Evolutionary conservation across 306 rosid species (phyloP).

Genomic region (Sophora flavescens): DNA sequence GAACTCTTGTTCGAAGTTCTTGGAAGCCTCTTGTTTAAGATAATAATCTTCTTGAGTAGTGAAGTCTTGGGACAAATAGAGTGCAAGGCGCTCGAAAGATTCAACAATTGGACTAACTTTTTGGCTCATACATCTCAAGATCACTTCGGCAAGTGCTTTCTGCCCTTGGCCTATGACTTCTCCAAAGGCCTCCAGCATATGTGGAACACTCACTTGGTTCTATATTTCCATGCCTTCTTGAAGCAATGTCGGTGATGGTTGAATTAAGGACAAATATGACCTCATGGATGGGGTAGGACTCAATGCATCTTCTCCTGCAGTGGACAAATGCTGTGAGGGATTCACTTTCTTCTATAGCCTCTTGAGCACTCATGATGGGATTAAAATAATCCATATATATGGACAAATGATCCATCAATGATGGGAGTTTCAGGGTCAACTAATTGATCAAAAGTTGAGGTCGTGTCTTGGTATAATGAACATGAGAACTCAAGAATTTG

Average conservation of each 20-base stretch:
- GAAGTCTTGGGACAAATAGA: slow-evolving; percentile 46
- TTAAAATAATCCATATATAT: slow-evolving; percentile 51
- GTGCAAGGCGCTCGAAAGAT: slow-evolving; percentile 57
- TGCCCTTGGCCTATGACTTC: slow-evolving; percentile 51
- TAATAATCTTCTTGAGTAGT: slow-evolving; percentile 38
- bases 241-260: slow-evolving; percentile 46
- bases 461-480: slow-evolving; percentile 30
- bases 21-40: slow-evolving; percentile 56
- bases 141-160: slow-evolving; percentile 45
- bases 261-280: slow-evolving; percentile 47
- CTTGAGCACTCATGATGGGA: slow-evolving; percentile 10
- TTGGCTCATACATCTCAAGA: slow-evolving; percentile 48
- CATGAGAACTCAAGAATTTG: slow-evolving; percentile 47
- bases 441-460: slow-evolving; percentile 41
- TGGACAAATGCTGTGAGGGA: slow-evolving; percentile 33
- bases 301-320: slow-evolving; percentile 48
- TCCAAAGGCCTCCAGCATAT: slow-evolving; percentile 52
- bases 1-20: slow-evolving; percentile 48
- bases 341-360: slow-evolving; percentile 43
- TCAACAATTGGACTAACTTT: slow-evolving; percentile 56
- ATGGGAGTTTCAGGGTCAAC: slow-evolving; percentile 39
- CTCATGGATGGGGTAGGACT: slow-evolving; percentile 53
- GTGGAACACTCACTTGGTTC: slow-evolving; percentile 43
- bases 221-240: slow-evolving; percentile 55
- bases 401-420: slow-evolving; percentile 44